These are phyloP conservation scores for Gnomoniopsis smithogilvyi DNA, from an alignment of 2,329 filamentous ascomycete genomes.

Conservation along the genomic window DNA sequence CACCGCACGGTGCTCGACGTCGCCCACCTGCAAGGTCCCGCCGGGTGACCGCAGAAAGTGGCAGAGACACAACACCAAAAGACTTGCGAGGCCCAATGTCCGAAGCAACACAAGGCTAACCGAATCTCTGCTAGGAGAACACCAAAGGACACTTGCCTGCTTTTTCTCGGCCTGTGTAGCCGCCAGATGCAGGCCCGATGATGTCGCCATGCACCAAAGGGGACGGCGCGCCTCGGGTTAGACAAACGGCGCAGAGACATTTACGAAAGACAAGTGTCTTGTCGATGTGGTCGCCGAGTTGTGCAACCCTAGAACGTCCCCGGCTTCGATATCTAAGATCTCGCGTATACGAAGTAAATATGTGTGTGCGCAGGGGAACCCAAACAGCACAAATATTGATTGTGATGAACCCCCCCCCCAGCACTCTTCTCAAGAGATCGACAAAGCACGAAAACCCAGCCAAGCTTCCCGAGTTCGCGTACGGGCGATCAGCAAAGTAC, in stretches of 20 bases:
- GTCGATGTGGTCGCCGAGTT: constrained; percentile 1
- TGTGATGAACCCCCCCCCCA: neutral
- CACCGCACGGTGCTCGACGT: too few relatives aligned
- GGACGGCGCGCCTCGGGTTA: neutral
- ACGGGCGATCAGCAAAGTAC: neutral
- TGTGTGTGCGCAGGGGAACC: neutral
- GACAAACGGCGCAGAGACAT: constrained; percentile 3
- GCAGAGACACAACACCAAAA: neutral
- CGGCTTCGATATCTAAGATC: neutral
- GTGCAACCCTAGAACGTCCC: neutral
- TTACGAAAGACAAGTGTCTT: neutral
- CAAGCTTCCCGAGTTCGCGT: neutral
- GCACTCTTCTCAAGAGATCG: neutral
- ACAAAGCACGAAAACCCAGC: too few relatives aligned
- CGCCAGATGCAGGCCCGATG: neutral
- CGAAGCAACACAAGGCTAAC: neutral
- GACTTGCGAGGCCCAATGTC: neutral
- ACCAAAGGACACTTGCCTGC: neutral
- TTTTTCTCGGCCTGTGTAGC: neutral
- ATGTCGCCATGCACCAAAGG: neutral
- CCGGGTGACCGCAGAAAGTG: neutral
- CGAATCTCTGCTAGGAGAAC: neutral
- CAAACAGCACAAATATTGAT: neutral
- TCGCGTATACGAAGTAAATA: neutral
- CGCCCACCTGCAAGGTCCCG: neutral